Conservation (phyloP, 116 monocot species). For the Trichopus zeylanicus region DNA sequence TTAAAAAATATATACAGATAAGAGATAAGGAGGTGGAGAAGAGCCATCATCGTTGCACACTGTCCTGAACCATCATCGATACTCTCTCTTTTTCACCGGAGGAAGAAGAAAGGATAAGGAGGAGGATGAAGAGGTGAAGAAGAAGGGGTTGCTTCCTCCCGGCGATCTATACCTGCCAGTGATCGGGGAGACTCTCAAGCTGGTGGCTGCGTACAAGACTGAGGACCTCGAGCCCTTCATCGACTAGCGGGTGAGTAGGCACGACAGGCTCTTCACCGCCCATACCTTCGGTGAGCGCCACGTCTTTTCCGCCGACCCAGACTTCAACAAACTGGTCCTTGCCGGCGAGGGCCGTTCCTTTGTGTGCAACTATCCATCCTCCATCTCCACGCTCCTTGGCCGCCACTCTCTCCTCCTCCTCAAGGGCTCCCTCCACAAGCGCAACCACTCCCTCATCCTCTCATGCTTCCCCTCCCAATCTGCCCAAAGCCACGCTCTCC, state of each 20-base stretch:
- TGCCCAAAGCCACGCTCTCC: conserved; percentile 35
- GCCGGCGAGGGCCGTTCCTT: conserved; percentile 59
- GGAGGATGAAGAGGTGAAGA: too few relatives aligned
- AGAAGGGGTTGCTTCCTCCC: conserved; percentile 49
- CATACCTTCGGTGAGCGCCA: conserved; percentile 89
- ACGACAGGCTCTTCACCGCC: conserved; percentile 65
- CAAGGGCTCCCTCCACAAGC: conserved; percentile 58
- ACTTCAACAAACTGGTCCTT: conserved; percentile 61
- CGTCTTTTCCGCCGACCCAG: conserved; percentile 88
- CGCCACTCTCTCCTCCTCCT: conserved; percentile 61
- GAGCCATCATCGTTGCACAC: neutral
- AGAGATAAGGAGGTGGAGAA: too few relatives aligned
- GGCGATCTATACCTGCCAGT: conserved; percentile 52
- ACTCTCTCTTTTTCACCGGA: too few relatives aligned
- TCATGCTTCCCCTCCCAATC: conserved; percentile 49
- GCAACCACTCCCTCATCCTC: conserved; percentile 67
- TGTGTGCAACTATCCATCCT: conserved; percentile 81
- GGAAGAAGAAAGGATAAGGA: neutral
- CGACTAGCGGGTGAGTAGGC: conserved; percentile 50
- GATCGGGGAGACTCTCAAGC: conserved; percentile 60
- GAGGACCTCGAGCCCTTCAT: conserved; percentile 77
- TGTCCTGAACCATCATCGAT: neutral
- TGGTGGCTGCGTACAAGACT: conserved; percentile 76
- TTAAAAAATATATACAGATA: too few relatives aligned
- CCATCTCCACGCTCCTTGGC: conserved; percentile 71